Conservation (phyloP, 176 grass and related monocot species). For the Carex littledalei region DNA sequence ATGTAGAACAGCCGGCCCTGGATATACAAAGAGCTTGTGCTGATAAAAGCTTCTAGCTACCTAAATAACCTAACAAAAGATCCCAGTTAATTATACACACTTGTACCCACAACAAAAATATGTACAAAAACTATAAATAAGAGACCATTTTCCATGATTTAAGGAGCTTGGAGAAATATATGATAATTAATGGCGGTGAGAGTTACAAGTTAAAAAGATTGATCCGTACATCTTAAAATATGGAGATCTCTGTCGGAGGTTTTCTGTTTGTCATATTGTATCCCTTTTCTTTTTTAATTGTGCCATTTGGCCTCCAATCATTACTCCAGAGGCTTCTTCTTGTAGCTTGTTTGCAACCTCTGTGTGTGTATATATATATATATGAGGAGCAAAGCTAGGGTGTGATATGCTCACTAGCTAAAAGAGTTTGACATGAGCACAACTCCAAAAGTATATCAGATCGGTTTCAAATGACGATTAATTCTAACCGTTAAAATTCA, state of each 20-base stretch:
- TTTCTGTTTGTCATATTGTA: slow-evolving; percentile 8
- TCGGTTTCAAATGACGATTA: too few species aligned
- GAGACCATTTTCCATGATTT: slow-evolving; percentile 19
- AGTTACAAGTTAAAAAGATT: not conserved
- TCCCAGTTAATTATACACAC: not conserved
- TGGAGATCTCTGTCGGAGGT: slow-evolving; percentile 18
- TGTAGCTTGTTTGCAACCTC: not conserved
- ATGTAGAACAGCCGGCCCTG: not conserved
- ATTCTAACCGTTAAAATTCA: too few species aligned
- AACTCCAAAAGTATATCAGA: too few species aligned
- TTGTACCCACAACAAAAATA: not conserved
- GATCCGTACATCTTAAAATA: slow-evolving; percentile 19
- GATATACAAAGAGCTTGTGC: not conserved
- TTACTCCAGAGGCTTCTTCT: slow-evolving; percentile 11
- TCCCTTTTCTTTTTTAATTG: not conserved
- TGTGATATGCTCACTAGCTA: too few species aligned
- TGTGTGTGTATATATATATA: too few species aligned
- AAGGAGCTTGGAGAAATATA: not conserved
- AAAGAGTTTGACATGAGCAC: too few species aligned
- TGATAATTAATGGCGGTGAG: not conserved
- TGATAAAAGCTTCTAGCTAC: not conserved
- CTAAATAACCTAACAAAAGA: not conserved
- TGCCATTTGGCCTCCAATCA: slow-evolving; percentile 6
- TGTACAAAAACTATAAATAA: not conserved
- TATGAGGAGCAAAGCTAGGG: too few species aligned